phyloP scores from a whole-genome alignment of 1,139 yeast species.

The Debaryomycetaceae sp. region DNA sequence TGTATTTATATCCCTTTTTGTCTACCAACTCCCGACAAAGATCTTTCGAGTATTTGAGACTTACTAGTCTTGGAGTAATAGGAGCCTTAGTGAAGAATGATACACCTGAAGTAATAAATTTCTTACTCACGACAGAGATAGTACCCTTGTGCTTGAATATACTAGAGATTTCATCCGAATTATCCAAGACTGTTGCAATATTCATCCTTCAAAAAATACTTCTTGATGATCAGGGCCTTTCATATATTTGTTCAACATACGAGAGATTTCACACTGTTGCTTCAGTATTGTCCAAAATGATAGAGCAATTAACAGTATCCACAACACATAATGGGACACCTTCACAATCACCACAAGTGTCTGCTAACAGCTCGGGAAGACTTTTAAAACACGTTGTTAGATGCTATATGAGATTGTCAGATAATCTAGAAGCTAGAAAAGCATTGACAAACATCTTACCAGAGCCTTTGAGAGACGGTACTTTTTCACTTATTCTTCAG shows the following conservation, averaged over 20 bases:
- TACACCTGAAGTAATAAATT: constrained; percentile 90
- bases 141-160: constrained; percentile 91
- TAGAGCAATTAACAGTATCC: constrained; percentile 59
- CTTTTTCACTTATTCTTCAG: constrained; percentile 72
- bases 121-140: constrained; percentile 86
- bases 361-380: constrained; percentile 61
- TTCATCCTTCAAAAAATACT: constrained; percentile 90
- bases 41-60: constrained; percentile 87
- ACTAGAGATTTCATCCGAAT: constrained; percentile 93
- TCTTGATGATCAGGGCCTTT: constrained; percentile 86
- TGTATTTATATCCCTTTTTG: constrained; percentile 88
- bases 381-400: constrained; percentile 89
- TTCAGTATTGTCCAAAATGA: constrained; percentile 83
- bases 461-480: constrained; percentile 85
- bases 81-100: constrained; percentile 97
- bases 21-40: constrained; percentile 89
- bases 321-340: constrained; percentile 15
- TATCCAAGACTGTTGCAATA: constrained; percentile 90
- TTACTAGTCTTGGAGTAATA: constrained; percentile 92
- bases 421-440: constrained; percentile 85
- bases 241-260: constrained; percentile 90
- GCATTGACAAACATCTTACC: constrained; percentile 84
- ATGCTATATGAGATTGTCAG: constrained; percentile 87
- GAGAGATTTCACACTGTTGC: constrained; percentile 95
- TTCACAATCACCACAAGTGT: constrained; percentile 25